Percentiles rank a stretch among this genome's conserved stretches.
Conservation (phyloP, 306 rosid species). For the Amphicarpaea edgeworthii region DNA sequence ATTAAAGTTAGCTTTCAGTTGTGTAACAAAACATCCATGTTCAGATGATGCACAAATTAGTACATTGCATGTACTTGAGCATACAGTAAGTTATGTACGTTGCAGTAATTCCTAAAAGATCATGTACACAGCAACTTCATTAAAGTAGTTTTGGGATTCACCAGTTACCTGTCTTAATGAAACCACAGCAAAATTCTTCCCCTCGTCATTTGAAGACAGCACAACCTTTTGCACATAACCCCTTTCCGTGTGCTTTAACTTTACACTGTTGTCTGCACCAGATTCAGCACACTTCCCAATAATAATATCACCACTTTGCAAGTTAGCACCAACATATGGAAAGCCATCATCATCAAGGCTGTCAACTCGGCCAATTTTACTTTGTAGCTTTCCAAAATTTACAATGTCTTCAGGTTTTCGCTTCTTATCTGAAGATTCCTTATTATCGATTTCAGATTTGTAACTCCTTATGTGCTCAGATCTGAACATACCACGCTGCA, state of each 20-base stretch:
- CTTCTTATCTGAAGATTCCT: conserved; percentile 76
- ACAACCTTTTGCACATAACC: conserved; percentile 96
- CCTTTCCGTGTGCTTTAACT: conserved; percentile 90
- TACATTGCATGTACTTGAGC: neutral
- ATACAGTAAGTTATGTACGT: conserved; percentile 12
- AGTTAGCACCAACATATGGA: conserved; percentile 84
- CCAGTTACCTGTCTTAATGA: conserved; percentile 88
- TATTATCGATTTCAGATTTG: conserved; percentile 86
- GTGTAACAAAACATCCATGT: conserved; percentile 37
- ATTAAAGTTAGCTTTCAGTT: conserved; percentile 26
- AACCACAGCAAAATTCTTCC: conserved; percentile 90
- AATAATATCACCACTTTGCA: conserved; percentile 91
- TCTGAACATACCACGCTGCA: conserved; percentile 98
- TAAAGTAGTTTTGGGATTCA: conserved; percentile 4
- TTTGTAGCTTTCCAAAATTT: conserved; percentile 85
- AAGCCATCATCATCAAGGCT: conserved; percentile 96
- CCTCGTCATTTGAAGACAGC: conserved; percentile 92
- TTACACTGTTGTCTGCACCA: conserved; percentile 86
- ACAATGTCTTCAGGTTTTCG: conserved; percentile 78
- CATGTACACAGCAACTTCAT: neutral
- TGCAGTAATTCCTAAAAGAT: neutral
- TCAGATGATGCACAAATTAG: conserved; percentile 17
- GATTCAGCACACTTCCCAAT: conserved; percentile 92
- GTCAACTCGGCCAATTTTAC: conserved; percentile 91
- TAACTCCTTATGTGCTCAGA: conserved; percentile 93